phyloP scores from a whole-genome alignment of 192 early-diverging fungal species.

The Coemansia sp. region DNA sequence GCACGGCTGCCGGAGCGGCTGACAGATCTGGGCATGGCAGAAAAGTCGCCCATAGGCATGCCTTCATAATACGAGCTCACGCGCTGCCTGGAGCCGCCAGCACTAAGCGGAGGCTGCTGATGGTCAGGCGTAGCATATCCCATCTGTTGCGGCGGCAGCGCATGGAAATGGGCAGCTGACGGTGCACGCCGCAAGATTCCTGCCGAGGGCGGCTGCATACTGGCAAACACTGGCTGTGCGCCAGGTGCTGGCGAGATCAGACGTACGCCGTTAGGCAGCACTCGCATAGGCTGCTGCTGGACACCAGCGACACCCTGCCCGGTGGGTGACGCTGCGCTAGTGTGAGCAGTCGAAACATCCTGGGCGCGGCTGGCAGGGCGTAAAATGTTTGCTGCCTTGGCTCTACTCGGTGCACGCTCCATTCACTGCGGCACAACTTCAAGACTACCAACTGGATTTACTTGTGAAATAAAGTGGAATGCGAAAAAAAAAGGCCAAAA shows the following conservation, averaged over 20 bases:
- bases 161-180: constrained; percentile 37
- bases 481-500: neutral
- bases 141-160: constrained; percentile 23
- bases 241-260: constrained; percentile 26
- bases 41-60: constrained; percentile 26
- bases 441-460: no score
- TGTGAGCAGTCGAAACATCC: constrained; percentile 4
- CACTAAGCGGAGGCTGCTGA: constrained; percentile 17
- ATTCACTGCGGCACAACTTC: constrained; percentile 12
- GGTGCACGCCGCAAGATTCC: constrained; percentile 33
- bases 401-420: constrained; percentile 50
- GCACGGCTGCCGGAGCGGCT: constrained; percentile 51
- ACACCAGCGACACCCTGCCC: neutral
- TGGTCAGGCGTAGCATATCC: constrained; percentile 9
- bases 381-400: constrained; percentile 51
- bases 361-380: constrained; percentile 49
- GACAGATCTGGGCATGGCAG: constrained; percentile 21
- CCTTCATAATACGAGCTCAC: constrained; percentile 42
- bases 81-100: constrained; percentile 22
- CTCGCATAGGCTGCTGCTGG: constrained; percentile 17
- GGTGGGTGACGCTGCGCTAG: constrained; percentile 13
- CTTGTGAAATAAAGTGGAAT: no score
- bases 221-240: constrained; percentile 9
- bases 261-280: constrained; percentile 28
- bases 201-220: constrained; percentile 14